phyloP scores from a whole-genome alignment of 257 asterid genomes.

The Primulina huaijiensis region DNA sequence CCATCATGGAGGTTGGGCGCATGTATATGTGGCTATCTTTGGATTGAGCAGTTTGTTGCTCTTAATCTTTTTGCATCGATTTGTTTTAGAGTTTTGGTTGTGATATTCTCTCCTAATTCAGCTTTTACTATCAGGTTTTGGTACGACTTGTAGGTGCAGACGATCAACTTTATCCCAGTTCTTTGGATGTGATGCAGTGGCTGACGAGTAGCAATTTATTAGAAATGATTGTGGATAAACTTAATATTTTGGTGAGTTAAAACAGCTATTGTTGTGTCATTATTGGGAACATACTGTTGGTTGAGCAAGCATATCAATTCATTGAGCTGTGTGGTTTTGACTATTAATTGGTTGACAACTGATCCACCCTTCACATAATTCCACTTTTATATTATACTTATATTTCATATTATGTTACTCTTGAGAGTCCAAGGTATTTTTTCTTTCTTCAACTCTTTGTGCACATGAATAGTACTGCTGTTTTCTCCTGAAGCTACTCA shows the following conservation, averaged over 20 bases:
- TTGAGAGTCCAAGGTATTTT: background rate
- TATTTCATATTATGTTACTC: background rate
- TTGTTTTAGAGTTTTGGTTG: constrained; percentile 21
- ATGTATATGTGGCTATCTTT: constrained; percentile 20
- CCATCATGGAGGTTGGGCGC: constrained; percentile 91
- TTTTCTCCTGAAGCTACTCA: background rate
- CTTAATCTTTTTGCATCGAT: constrained; percentile 9
- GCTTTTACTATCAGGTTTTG: constrained; percentile 60
- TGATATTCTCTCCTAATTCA: constrained; percentile 30
- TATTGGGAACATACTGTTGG: constrained; percentile 15
- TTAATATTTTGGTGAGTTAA: constrained; percentile 63
- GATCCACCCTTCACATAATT: background rate
- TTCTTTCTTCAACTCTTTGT: constrained; percentile 5
- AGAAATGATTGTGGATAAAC: constrained; percentile 96
- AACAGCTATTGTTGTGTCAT: constrained; percentile 1
- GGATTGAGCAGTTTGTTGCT: constrained; percentile 11
- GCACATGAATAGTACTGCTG: constrained; percentile 1
- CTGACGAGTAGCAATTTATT: constrained; percentile 84
- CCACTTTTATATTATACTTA: constrained; percentile 2
- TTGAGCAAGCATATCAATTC: constrained; percentile 1
- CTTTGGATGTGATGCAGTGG: constrained; percentile 92
- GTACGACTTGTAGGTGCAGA: constrained; percentile 92
- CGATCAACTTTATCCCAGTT: constrained; percentile 77
- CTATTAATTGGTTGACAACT: constrained; percentile 1
- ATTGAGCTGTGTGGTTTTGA: constrained; percentile 17